A percentile compares a stretch with the other conserved stretches of the same genome.
These are phyloP conservation scores for Cordyceps fumosorosea DNA, from an alignment of 2,329 filamentous ascomycete genomes.

Conservation along the genomic window DNA sequence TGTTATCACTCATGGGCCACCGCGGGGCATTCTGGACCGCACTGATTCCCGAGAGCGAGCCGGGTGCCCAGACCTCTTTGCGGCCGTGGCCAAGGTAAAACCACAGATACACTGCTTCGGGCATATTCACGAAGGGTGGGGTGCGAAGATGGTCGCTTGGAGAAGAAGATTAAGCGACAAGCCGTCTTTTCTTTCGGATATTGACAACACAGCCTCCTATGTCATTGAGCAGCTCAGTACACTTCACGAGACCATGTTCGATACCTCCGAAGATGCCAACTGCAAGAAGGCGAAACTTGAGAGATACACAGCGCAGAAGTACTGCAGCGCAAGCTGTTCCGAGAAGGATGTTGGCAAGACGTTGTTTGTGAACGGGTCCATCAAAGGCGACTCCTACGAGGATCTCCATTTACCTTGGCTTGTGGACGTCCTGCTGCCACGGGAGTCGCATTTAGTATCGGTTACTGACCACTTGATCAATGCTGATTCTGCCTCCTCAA, in stretches of 20 bases:
- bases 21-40: conserved; percentile 35
- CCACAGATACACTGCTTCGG: conserved; percentile 33
- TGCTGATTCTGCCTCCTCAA: too few relatives aligned
- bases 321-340: not conserved
- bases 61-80: conserved; percentile 27
- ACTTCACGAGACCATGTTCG: not conserved
- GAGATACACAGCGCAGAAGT: not conserved
- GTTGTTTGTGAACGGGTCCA: conserved; percentile 49
- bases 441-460: too few relatives aligned
- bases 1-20: conserved; percentile 30
- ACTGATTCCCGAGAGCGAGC: conserved; percentile 21
- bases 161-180: conserved; percentile 18
- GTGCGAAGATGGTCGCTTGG: conserved; percentile 42
- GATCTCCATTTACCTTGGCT: conserved; percentile 41
- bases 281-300: not conserved
- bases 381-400: conserved; percentile 44
- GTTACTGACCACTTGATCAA: too few relatives aligned
- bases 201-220: conserved; percentile 37
- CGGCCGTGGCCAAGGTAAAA: conserved; percentile 21
- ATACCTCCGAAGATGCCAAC: not conserved
- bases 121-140: conserved; percentile 29
- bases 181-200: conserved; percentile 40
- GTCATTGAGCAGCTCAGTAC: conserved; percentile 21
- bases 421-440: not conserved
- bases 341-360: conserved; percentile 30